Percentiles rank a stretch among this genome's conserved stretches.
Conservation (phyloP, 805 yeast species). For the Kluyveromyces wickerhamii region DNA sequence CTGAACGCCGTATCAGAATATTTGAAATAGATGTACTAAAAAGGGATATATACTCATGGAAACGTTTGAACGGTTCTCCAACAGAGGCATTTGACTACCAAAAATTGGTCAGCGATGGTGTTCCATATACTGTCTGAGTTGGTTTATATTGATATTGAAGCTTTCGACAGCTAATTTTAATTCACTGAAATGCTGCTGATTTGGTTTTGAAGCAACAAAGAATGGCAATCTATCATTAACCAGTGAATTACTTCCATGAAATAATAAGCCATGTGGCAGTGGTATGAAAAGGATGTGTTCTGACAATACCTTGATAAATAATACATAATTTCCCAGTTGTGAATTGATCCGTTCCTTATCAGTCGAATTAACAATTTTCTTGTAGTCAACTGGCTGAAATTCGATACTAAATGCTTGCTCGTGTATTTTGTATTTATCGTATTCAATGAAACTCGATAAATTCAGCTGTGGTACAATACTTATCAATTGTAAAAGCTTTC, state of each 20-base stretch:
- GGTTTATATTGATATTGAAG: slow-evolving; percentile 21
- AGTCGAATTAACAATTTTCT: slow-evolving; percentile 7
- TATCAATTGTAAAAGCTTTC: slow-evolving; percentile 16
- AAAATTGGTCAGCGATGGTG: slow-evolving; percentile 40
- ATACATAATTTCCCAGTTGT: slow-evolving; percentile 22
- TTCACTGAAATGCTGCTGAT: slow-evolving; percentile 10
- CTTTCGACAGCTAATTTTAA: slow-evolving; percentile 15
- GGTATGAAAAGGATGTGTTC: slow-evolving; percentile 13
- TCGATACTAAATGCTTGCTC: slow-evolving; percentile 6
- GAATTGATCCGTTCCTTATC: slow-evolving; percentile 14
- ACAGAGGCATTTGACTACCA: slow-evolving; percentile 42
- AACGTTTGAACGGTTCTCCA: slow-evolving; percentile 55
- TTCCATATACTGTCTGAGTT: slow-evolving; percentile 24
- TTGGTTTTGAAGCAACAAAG: slow-evolving; percentile 14
- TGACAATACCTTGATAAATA: slow-evolving; percentile 19
- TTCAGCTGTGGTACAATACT: not conserved
- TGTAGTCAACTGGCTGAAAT: slow-evolving; percentile 10
- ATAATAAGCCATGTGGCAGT: slow-evolving; percentile 19
- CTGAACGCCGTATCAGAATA: slow-evolving; percentile 67
- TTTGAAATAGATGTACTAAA: slow-evolving; percentile 53
- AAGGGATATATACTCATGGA: slow-evolving; percentile 53
- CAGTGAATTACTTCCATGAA: slow-evolving; percentile 23
- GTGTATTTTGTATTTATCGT: slow-evolving; percentile 2
- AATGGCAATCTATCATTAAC: slow-evolving; percentile 17
- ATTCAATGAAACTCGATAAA: slow-evolving; percentile 9